A percentile compares a stretch with the other conserved stretches of the same genome.
Conservation (phyloP, 495 filamentous ascomycete genomes). For the Penicillium robsamsonii region DNA sequence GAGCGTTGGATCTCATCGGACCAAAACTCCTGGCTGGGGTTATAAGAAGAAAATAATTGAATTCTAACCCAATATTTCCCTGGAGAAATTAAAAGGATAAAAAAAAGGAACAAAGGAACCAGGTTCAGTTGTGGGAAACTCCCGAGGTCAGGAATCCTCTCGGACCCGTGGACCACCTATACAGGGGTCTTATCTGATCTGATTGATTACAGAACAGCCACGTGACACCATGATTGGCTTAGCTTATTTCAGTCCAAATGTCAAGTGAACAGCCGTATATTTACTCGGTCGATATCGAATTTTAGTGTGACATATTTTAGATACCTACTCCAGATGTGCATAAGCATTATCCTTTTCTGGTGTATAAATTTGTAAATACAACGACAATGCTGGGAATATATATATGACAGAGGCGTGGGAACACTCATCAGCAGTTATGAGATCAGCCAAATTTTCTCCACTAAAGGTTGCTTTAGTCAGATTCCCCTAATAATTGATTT, state of each 20-base stretch:
- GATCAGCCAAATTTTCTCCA: no score
- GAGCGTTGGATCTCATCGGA: background rate
- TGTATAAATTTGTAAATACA: background rate
- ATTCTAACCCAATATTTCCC: background rate
- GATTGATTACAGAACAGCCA: slow-evolving; percentile 8
- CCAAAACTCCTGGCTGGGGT: background rate
- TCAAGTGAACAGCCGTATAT: background rate
- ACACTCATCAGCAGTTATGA: no score
- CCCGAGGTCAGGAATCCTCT: background rate
- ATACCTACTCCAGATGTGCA: background rate
- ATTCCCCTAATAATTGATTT: no score
- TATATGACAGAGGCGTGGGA: background rate
- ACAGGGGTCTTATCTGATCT: slow-evolving; percentile 7
- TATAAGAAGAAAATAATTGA: background rate
- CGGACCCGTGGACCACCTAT: background rate
- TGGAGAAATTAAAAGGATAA: background rate
- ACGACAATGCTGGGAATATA: background rate
- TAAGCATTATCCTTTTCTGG: background rate
- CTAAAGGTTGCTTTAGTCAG: no score
- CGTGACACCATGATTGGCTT: background rate
- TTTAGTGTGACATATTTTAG: background rate
- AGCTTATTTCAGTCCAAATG: background rate
- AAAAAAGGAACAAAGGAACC: background rate
- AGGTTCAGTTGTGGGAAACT: background rate
- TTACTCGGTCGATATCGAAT: background rate